A percentile compares a stretch with the other conserved stretches of the same genome.
Conservation (phyloP, 2,329 filamentous ascomycete species). For the Zelopaecilomyces penicillatus region DNA sequence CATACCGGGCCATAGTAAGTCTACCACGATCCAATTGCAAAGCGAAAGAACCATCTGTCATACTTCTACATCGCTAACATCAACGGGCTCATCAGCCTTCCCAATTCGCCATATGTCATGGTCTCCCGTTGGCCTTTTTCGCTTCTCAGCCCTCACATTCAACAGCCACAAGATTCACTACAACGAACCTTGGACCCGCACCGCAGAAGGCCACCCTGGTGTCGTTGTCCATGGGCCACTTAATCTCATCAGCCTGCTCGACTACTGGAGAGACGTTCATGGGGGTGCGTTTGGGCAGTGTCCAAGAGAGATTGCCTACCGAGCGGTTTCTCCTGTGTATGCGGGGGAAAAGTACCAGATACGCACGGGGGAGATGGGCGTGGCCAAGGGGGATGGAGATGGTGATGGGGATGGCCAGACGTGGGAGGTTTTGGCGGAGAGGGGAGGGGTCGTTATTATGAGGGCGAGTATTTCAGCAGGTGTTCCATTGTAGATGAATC, state of each 20-base stretch:
- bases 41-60: background rate
- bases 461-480: conserved; percentile 21
- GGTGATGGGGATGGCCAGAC: conserved; percentile 14
- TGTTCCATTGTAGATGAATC: background rate
- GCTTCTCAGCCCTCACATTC: conserved; percentile 77
- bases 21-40: background rate
- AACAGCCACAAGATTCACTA: conserved; percentile 84
- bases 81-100: conserved; percentile 1
- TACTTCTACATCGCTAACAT: too few species aligned
- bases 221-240: conserved; percentile 75
- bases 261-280: conserved; percentile 52
- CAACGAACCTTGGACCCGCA: conserved; percentile 55
- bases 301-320: conserved; percentile 47
- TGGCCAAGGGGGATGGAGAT: conserved; percentile 12
- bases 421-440: conserved; percentile 42
- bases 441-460: conserved; percentile 27
- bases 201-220: conserved; percentile 60
- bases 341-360: conserved; percentile 56
- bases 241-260: conserved; percentile 63
- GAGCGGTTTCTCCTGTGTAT: conserved; percentile 62
- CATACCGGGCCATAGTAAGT: conserved; percentile 10
- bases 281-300: conserved; percentile 16
- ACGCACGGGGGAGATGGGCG: conserved; percentile 39
- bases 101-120: conserved; percentile 27
- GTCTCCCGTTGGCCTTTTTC: conserved; percentile 54